phyloP scores from a whole-genome alignment of 768 basidiomycete genomes.

The Leucosporidium creatinivorum region DNA sequence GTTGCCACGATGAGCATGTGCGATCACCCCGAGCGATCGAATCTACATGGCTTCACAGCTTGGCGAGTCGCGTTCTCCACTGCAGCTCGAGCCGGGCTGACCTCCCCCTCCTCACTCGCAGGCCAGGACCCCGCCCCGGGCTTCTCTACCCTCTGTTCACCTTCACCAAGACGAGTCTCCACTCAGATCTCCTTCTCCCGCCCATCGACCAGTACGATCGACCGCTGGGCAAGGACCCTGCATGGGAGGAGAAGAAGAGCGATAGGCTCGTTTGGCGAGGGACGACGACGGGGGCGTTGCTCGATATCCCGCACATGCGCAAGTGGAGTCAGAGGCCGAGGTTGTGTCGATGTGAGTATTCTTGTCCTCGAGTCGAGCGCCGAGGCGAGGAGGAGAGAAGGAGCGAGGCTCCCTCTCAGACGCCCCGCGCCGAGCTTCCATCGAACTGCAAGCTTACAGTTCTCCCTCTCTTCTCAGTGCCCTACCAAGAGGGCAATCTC shows the following conservation, averaged over 20 bases:
- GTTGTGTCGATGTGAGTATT: constrained; percentile 18
- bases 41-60: constrained; percentile 39
- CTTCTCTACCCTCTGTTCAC: constrained; percentile 57
- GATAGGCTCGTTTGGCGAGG: constrained; percentile 83
- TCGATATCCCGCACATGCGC: constrained; percentile 32
- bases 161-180: constrained; percentile 74
- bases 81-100: neutral
- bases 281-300: constrained; percentile 71
- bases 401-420: neutral
- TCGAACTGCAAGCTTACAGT: neutral
- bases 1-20: constrained; percentile 41
- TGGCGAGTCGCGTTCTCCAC: constrained; percentile 20
- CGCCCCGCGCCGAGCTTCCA: neutral
- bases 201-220: constrained; percentile 90
- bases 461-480: constrained; percentile 9
- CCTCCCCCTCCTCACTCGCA: neutral
- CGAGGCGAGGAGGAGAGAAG: neutral
- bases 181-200: constrained; percentile 81
- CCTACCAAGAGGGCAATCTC: constrained; percentile 9
- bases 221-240: constrained; percentile 46
- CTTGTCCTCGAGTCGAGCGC: no score
- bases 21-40: constrained; percentile 38
- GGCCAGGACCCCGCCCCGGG: constrained; percentile 34
- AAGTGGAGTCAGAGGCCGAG: constrained; percentile 35
- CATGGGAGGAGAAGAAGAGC: constrained; percentile 80